Evolutionary conservation across 2,329 filamentous ascomycete species (phyloP).

Genomic region (Sphaerostilbella broomeana): DNA sequence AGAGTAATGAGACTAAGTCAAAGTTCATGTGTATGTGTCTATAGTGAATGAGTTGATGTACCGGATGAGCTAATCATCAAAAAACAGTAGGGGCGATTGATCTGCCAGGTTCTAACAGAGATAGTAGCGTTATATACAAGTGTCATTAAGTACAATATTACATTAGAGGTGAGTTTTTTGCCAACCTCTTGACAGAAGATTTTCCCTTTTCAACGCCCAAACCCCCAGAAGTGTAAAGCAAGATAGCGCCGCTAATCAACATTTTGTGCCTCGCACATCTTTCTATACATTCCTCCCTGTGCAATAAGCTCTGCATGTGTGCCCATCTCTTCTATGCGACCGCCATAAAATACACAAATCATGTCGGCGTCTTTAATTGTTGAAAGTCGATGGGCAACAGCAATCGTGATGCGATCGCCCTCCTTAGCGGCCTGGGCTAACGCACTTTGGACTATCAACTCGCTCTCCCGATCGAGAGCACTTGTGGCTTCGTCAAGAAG

Average conservation of each 20-base stretch:
- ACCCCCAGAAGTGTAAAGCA: no score
- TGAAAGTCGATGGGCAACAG: slow-evolving; percentile 83
- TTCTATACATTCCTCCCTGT: slow-evolving; percentile 39
- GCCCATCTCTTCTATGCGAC: slow-evolving; percentile 50
- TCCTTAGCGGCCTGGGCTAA: slow-evolving; percentile 65
- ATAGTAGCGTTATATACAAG: no score
- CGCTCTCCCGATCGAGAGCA: slow-evolving; percentile 87
- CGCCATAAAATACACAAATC: slow-evolving; percentile 55
- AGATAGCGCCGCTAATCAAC: slow-evolving; percentile 18
- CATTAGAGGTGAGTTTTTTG: no score
- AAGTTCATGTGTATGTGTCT: no score
- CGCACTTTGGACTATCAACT: slow-evolving; percentile 85
- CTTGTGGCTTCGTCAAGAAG: slow-evolving; percentile 92
- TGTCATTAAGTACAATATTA: no score
- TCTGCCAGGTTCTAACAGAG: no score
- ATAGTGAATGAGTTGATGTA: no score
- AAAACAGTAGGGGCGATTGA: no score
- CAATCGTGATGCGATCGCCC: slow-evolving; percentile 86
- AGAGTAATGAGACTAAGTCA: no score
- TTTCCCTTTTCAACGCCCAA: no score
- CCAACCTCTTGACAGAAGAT: no score
- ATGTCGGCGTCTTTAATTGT: slow-evolving; percentile 71
- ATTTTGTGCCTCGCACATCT: slow-evolving; percentile 39
- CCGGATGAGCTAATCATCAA: no score
- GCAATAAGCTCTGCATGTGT: slow-evolving; percentile 49